phyloP scores from a whole-genome alignment of 805 yeast species.

The Cyberlindnera mycetangii region DNA sequence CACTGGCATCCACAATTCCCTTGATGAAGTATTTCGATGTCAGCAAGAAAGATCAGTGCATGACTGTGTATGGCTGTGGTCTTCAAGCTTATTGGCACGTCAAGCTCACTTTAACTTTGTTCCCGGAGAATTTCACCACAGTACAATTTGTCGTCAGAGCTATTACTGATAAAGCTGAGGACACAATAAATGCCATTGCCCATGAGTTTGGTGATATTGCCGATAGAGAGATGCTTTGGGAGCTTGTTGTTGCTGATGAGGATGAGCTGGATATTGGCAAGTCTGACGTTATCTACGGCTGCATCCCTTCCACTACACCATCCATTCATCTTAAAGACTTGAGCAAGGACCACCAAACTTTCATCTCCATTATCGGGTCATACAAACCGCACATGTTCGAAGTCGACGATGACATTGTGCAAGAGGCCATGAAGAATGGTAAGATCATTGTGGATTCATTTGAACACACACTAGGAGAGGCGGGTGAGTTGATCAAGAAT shows the following conservation, averaged over 20 bases:
- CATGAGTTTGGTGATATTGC: constrained; percentile 31
- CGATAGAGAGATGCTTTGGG: constrained; percentile 25
- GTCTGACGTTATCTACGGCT: constrained; percentile 53
- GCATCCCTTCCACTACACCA: constrained; percentile 56
- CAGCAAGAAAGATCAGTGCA: constrained; percentile 21
- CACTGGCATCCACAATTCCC: constrained; percentile 51
- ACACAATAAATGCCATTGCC: constrained; percentile 27
- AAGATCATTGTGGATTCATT: constrained; percentile 58
- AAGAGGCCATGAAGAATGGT: constrained; percentile 33
- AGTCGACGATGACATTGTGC: constrained; percentile 44
- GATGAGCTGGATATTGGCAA: constrained; percentile 29
- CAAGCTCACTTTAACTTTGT: constrained; percentile 40
- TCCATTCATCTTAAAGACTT: constrained; percentile 36
- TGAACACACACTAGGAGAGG: constrained; percentile 53
- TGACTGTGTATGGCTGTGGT: constrained; percentile 57
- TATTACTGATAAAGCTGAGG: constrained; percentile 35
- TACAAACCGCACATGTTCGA: constrained; percentile 68
- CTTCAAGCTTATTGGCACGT: constrained; percentile 66
- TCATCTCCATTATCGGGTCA: constrained; percentile 61
- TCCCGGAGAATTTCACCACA: constrained; percentile 33
- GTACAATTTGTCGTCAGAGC: constrained; percentile 47
- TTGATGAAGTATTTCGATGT: constrained; percentile 36
- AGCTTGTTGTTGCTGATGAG: constrained; percentile 21
- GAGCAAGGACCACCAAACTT: constrained; percentile 31
- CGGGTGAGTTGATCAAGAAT: constrained; percentile 60